These are phyloP conservation scores for Boletus fagicola DNA, from an alignment of 768 basidiomycete species.

Conservation along the genomic window DNA sequence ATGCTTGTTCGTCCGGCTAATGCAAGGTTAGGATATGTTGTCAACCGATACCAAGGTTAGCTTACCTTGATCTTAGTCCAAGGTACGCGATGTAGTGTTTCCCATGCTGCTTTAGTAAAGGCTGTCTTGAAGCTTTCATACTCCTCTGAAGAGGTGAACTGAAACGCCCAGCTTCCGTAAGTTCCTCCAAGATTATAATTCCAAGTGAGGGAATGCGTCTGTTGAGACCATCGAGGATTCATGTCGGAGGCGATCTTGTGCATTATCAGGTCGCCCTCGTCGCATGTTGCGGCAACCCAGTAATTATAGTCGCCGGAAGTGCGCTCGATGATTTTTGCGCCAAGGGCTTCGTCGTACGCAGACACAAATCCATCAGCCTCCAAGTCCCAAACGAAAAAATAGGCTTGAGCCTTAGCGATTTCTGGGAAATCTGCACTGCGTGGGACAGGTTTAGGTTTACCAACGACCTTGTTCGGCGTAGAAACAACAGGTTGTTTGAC, in stretches of 20 bases:
- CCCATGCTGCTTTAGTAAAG: conserved; percentile 77
- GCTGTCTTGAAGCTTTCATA: conserved; percentile 59
- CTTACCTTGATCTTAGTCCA: conserved; percentile 82
- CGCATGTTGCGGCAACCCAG: conserved; percentile 55
- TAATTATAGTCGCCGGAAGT: conserved; percentile 49
- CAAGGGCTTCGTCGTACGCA: conserved; percentile 49
- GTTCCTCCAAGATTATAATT: conserved; percentile 62
- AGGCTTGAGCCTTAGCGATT: conserved; percentile 45
- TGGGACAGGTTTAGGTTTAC: conserved; percentile 21
- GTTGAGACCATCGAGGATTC: conserved; percentile 66
- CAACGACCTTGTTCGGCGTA: conserved; percentile 12
- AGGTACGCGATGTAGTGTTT: conserved; percentile 64
- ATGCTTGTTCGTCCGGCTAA: conserved; percentile 82
- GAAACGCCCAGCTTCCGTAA: conserved; percentile 80
- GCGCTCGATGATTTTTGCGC: conserved; percentile 51
- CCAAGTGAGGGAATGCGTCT: conserved; percentile 81
- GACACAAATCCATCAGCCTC: conserved; percentile 45
- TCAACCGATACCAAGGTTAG: neutral
- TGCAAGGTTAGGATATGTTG: neutral
- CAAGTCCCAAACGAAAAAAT: conserved; percentile 62
- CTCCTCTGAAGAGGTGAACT: conserved; percentile 54
- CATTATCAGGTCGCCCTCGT: conserved; percentile 49
- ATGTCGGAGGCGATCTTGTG: conserved; percentile 66
- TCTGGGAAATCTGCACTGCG: conserved; percentile 20
- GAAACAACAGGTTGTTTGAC: conserved; percentile 10